These are phyloP conservation scores for slime mould (Dictyostelium discoideum) DNA, from an alignment of 78 protist genomes.

Conservation along the genomic window dicty_2.7 NC_007088.5:1622501-1623000, in stretches of 20 bases:
- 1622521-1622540: slow-evolving; percentile 77
- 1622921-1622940: slow-evolving; percentile 91
- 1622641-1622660: slow-evolving; percentile 82
- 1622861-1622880: slow-evolving; percentile 96
- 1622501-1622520: slow-evolving; percentile 11
- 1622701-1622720: slow-evolving; percentile 87
- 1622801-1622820: slow-evolving; percentile 91
- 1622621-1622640: slow-evolving; percentile 82
- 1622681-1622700: slow-evolving; percentile 65
- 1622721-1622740: slow-evolving; percentile 92
- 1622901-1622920: slow-evolving; percentile 96
- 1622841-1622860: slow-evolving; percentile 94
- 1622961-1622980: slow-evolving; percentile 97
- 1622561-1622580: slow-evolving; percentile 85
- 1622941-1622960: slow-evolving; percentile 88
- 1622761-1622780: slow-evolving; percentile 81
- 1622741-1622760: slow-evolving; percentile 72
- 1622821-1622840: slow-evolving; percentile 76
- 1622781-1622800: slow-evolving; percentile 86
- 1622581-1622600: slow-evolving; percentile 88
- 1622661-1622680: slow-evolving; percentile 75
- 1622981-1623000: slow-evolving; percentile 97
- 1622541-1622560: slow-evolving; percentile 85
- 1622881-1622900: slow-evolving; percentile 91
- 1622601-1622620: slow-evolving; percentile 90